Evolutionary conservation across 169 alveolate genomes (phyloP), one percentile per base, ranked within the genome.

Genomic region (Cryptosporidium viatorum): DNA sequence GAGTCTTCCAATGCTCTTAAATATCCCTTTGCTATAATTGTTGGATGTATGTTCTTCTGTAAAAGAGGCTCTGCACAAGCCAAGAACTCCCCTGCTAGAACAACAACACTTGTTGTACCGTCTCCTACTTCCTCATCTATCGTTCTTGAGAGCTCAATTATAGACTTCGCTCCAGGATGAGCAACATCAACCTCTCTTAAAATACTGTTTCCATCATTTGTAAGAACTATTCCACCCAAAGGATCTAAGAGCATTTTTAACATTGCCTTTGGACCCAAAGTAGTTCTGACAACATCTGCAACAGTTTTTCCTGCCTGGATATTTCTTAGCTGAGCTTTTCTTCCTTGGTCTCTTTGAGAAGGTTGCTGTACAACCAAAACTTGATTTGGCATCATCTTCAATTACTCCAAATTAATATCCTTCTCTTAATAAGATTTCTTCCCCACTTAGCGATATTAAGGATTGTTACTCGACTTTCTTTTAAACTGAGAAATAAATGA

Each of bases 111-210:
- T 14, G 99, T 99, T 21, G 98, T 98, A 2, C 99, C 99, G 93
- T 98, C 99, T 26, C 99, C 99, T 3, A 97, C 99, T 91, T 98
- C 99, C 93, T 98, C 99, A 92, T 98, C 99, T 93, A 97, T 98
- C 4, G 99, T 95, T 65, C 99, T 93, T 39, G 99, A 95, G 62
- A 98, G 93, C 91, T 98, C 99, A 67, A 98, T 98, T 95, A 98
- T 96, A 35, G 98, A 94, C 91, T 98, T 98, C 33, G 99, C 99
- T 4, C 99, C 99, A 1, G 99, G 99, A 91, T 98, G 99, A 26
- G 97, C 96, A 58, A 98, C 99, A 91, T 98, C 99, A 59, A 96
- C 97, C 94, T 98, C 99, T 69, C 99, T 92, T 69, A 98, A 93
- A 55, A 98, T 98, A 43, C 99, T 98, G 91, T 97, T 98, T 10